These are phyloP conservation scores for Fusarium lateritium DNA, from an alignment of 2,329 filamentous ascomycete genomes.

Conservation along the genomic window DNA sequence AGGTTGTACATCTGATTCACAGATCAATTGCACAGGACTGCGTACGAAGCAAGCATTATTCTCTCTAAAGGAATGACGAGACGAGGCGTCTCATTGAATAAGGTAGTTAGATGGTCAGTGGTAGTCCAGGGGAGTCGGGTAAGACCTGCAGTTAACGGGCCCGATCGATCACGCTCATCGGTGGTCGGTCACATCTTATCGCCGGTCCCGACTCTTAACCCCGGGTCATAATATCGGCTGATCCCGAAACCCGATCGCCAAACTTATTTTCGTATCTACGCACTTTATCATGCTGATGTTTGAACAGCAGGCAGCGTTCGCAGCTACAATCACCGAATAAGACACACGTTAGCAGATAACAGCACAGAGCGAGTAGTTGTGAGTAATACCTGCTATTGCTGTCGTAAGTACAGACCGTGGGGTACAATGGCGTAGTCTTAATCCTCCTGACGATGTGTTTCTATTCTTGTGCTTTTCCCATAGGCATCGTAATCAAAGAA, in stretches of 20 bases:
- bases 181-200: conserved; percentile 14
- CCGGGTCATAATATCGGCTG: background rate
- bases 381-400: too few relatives aligned
- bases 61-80: background rate
- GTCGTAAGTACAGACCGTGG: background rate
- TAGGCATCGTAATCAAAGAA: background rate
- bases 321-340: background rate
- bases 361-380: too few relatives aligned
- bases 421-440: background rate
- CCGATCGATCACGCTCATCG: conserved; percentile 9
- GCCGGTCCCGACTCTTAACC: conserved; percentile 25
- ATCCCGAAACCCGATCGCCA: conserved; percentile 22
- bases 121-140: background rate
- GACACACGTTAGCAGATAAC: background rate
- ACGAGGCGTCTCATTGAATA: conserved; percentile 8
- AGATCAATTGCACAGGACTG: conserved; percentile 4
- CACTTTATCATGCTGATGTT: background rate
- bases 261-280: conserved; percentile 23
- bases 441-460: background rate
- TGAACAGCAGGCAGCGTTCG: background rate
- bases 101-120: background rate
- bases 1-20: conserved; percentile 17
- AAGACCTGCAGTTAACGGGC: background rate
- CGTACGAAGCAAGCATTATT: background rate
- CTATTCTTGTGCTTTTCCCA: background rate